Evolutionary conservation across 2,329 filamentous ascomycete genomes (phyloP).

Genomic region (Ascochyta koolunga): DNA sequence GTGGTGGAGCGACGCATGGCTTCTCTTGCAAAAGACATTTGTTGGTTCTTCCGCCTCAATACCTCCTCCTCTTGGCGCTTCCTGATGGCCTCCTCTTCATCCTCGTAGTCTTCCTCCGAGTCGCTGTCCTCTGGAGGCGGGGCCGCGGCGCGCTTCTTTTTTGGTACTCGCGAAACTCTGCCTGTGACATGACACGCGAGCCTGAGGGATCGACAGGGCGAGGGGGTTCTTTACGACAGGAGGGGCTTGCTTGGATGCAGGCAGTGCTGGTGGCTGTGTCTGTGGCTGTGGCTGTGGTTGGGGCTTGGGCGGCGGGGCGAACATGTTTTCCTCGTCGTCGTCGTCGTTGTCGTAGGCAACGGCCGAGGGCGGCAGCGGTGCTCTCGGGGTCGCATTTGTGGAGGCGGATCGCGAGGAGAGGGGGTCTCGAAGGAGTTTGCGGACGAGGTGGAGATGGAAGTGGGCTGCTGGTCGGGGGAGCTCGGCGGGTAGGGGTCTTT

Average conservation of each 20-base stretch:
- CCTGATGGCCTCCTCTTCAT: constrained; percentile 46
- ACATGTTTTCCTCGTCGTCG: constrained; percentile 44
- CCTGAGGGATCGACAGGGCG: constrained; percentile 15
- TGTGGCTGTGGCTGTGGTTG: constrained; percentile 2
- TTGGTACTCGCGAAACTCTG: constrained; percentile 42
- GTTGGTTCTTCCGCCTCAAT: constrained; percentile 40
- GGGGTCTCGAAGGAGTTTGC: constrained; percentile 40
- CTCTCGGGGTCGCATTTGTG: constrained; percentile 40
- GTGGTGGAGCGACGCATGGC: constrained; percentile 45
- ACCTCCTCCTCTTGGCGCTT: constrained; percentile 43
- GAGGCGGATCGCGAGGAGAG: constrained; percentile 41
- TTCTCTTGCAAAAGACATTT: constrained; percentile 43
- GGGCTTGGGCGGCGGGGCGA: constrained; percentile 28
- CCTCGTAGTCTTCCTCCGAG: constrained; percentile 46
- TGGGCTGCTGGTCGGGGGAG: constrained; percentile 32
- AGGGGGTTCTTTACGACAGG: constrained; percentile 19
- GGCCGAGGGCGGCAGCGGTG: constrained; percentile 26
- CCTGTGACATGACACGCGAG: constrained; percentile 42
- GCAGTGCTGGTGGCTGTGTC: background rate
- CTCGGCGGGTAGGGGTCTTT: constrained; percentile 28
- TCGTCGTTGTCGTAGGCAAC: constrained; percentile 29
- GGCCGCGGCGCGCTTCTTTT: constrained; percentile 33
- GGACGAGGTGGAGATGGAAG: constrained; percentile 39
- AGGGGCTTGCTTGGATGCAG: background rate
- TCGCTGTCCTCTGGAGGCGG: constrained; percentile 35